phyloP scores from a whole-genome alignment of 108 stramenopile species.

The Nannochloropsis salina region DNA sequence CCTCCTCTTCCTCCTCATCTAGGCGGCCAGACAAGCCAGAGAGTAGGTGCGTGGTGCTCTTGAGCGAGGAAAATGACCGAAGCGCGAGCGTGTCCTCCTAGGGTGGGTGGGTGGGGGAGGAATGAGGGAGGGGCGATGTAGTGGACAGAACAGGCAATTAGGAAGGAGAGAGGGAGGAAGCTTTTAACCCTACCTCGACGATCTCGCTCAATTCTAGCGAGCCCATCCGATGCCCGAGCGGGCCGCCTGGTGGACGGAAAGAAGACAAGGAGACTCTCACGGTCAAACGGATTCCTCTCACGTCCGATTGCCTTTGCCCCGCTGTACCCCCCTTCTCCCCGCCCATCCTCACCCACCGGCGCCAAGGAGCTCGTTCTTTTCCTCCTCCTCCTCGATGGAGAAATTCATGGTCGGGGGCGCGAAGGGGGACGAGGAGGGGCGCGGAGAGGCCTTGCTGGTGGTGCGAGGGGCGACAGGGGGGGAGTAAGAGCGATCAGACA shows the following conservation, averaged over 20 bases:
- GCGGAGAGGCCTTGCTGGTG: background rate
- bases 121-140: background rate
- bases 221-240: background rate
- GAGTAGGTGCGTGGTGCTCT: background rate
- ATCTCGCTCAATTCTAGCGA: background rate
- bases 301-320: background rate
- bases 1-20: background rate
- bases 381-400: background rate
- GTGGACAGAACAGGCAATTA: background rate
- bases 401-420: background rate
- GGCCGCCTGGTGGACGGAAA: background rate
- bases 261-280: background rate
- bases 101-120: background rate
- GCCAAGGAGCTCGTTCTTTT: background rate
- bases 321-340: background rate
- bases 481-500: too few species aligned
- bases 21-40: background rate
- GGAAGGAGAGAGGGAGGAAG: background rate
- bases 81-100: slow-evolving; percentile 7
- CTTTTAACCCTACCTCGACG: background rate
- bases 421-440: background rate
- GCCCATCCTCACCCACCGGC: background rate
- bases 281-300: too few species aligned
- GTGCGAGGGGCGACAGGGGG: too few species aligned
- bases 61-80: background rate